These are phyloP conservation scores for Cryptococcus wingfieldii DNA, from an alignment of 1,284 basidiomycete species.

Conservation along the genomic window DNA sequence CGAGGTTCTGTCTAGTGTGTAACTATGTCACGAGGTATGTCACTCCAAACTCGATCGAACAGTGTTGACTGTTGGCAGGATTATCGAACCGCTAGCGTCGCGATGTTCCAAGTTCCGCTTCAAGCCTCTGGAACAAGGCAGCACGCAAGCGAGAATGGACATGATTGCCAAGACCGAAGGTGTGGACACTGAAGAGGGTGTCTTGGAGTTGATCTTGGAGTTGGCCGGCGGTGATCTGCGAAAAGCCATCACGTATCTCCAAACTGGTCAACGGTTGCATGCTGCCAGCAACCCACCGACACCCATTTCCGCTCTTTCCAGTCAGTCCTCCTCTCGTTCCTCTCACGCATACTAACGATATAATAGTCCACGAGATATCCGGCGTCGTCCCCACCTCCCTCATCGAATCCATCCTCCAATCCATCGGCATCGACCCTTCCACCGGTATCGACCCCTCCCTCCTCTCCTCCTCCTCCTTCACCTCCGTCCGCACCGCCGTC, in stretches of 20 bases:
- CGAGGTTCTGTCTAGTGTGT: constrained; percentile 96
- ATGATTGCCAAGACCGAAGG: constrained; percentile 67
- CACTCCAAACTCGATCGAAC: not conserved
- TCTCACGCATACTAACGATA: not conserved
- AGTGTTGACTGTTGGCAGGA: constrained; percentile 55
- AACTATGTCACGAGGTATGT: constrained; percentile 95
- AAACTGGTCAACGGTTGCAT: constrained; percentile 84
- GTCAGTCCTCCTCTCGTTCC: constrained; percentile 27
- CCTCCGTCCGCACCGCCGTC: constrained; percentile 67
- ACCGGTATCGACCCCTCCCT: constrained; percentile 55
- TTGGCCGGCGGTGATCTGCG: constrained; percentile 86
- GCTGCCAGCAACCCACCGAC: constrained; percentile 65
- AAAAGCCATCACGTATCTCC: constrained; percentile 96
- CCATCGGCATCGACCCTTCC: constrained; percentile 68
- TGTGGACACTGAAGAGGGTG: constrained; percentile 52
- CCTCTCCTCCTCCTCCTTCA: constrained; percentile 58
- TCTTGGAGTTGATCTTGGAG: constrained; percentile 46
- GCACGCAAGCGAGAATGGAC: constrained; percentile 70
- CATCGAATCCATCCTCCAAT: constrained; percentile 64
- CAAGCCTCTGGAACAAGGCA: constrained; percentile 77
- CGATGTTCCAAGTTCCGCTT: constrained; percentile 99
- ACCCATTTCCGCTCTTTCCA: constrained; percentile 60
- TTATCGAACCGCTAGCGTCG: constrained; percentile 98
- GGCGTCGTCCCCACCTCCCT: constrained; percentile 81
- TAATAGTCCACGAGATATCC: constrained; percentile 87